Percentiles rank a stretch among this genome's conserved stretches.
phyloP scores from a whole-genome alignment of 2,329 filamentous ascomycete genomes.

The Aspergillus brasiliensis region DNA sequence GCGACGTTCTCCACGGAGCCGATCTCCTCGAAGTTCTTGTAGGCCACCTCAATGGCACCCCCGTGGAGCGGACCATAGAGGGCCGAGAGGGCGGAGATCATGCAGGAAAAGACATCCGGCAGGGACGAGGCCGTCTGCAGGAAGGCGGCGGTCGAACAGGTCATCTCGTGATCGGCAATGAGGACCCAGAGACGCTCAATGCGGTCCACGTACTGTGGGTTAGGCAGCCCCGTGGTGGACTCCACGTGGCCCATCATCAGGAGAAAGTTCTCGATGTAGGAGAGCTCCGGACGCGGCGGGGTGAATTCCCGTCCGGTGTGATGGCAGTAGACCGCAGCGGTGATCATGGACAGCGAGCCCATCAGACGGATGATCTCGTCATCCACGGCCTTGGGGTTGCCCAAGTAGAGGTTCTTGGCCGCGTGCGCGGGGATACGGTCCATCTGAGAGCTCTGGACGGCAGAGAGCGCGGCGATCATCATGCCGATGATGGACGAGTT shows the following conservation, averaged over 20 bases:
- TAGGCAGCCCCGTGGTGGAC: conserved; percentile 50
- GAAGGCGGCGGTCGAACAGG: conserved; percentile 58
- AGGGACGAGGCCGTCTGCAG: conserved; percentile 57
- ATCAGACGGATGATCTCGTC: conserved; percentile 57
- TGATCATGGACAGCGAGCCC: conserved; percentile 46
- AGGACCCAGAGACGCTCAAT: conserved; percentile 57
- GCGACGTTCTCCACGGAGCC: conserved; percentile 56
- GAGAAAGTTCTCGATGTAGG: conserved; percentile 57
- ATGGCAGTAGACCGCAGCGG: conserved; percentile 57
- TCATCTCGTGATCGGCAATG: conserved; percentile 60
- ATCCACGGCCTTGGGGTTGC: conserved; percentile 31
- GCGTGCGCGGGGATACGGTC: background rate
- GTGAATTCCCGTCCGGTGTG: conserved; percentile 56
- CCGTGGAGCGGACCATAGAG: conserved; percentile 59
- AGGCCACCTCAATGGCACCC: conserved; percentile 58
- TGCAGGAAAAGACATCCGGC: conserved; percentile 54
- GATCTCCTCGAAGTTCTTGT: conserved; percentile 56
- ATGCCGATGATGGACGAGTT: background rate
- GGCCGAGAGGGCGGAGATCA: conserved; percentile 53
- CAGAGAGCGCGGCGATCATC: conserved; percentile 45
- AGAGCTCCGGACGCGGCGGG: conserved; percentile 49
- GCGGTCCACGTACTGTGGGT: conserved; percentile 49
- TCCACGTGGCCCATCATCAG: conserved; percentile 57
- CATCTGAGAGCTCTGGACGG: conserved; percentile 18
- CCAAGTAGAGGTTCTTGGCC: conserved; percentile 2